Conservation (phyloP, 1,284 basidiomycete species). For the Ganoderma lingzhi region DNA sequence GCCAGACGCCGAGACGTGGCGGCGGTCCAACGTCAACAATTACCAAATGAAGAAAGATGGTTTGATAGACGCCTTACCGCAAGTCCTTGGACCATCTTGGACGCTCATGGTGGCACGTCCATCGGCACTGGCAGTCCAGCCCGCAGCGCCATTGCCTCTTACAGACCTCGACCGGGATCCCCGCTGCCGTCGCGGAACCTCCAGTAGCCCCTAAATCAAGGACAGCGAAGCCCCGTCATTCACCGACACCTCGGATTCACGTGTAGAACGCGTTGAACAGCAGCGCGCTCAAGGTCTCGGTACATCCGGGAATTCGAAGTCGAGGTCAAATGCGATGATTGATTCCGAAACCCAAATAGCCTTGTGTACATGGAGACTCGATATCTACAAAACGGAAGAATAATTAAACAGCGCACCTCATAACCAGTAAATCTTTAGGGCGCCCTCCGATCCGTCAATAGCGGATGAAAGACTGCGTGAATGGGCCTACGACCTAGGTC, state of each 20-base stretch:
- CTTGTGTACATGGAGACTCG: neutral
- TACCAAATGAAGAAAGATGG: neutral
- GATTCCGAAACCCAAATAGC: neutral
- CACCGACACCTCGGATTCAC: neutral
- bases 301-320: neutral
- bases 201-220: neutral
- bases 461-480: neutral
- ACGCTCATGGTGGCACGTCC: neutral
- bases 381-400: neutral
- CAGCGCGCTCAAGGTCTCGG: neutral
- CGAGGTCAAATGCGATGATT: neutral
- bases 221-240: neutral
- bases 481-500: neutral
- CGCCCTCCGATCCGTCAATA: neutral
- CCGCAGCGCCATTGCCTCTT: neutral
- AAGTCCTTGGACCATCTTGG: neutral
- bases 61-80: conserved; percentile 5
- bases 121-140: neutral
- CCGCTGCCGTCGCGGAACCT: neutral
- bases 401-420: neutral
- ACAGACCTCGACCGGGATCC: neutral
- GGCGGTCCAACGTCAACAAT: neutral
- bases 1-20: neutral
- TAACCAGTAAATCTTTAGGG: neutral
- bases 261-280: neutral